Conservation (phyloP, 2,329 filamentous ascomycete species). For the Mollisiaceae sp. region DNA sequence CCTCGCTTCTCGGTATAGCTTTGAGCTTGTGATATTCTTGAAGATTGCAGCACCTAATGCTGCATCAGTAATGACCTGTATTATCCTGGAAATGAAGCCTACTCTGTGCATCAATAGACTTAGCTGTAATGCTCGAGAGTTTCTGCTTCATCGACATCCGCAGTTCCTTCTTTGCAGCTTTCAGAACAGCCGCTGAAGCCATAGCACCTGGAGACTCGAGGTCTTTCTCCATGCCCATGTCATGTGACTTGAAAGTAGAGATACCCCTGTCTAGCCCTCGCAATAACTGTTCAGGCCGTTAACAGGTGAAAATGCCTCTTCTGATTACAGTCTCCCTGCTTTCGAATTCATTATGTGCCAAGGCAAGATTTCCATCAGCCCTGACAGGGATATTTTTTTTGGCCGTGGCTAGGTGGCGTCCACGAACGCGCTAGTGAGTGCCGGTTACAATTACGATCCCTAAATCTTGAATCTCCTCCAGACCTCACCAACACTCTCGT, state of each 20-base stretch:
- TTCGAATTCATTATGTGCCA: neutral
- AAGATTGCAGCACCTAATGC: slow-evolving; percentile 67
- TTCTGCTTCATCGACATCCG: slow-evolving; percentile 71
- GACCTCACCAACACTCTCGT: slow-evolving; percentile 24
- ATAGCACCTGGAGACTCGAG: slow-evolving; percentile 22
- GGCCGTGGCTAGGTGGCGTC: slow-evolving; percentile 13
- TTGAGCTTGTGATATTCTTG: slow-evolving; percentile 66
- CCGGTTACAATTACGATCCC: slow-evolving; percentile 18
- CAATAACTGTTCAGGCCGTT: neutral
- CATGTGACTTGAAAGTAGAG: neutral
- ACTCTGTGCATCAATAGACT: slow-evolving; percentile 74
- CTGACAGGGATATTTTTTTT: slow-evolving; percentile 3
- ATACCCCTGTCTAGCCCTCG: neutral
- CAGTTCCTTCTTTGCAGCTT: slow-evolving; percentile 76
- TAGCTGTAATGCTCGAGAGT: slow-evolving; percentile 64
- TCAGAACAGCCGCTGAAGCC: slow-evolving; percentile 50
- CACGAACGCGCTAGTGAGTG: slow-evolving; percentile 19
- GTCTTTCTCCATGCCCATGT: slow-evolving; percentile 7
- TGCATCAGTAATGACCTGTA: slow-evolving; percentile 13
- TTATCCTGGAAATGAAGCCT: slow-evolving; percentile 42
- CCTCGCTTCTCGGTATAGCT: slow-evolving; percentile 76
- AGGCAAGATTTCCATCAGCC: neutral
- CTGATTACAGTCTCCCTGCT: neutral
- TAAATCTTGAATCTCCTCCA: slow-evolving; percentile 23
- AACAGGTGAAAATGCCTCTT: neutral